Evolutionary conservation across 2,329 filamentous ascomycete genomes (phyloP).

Genomic region (Phaeoacremonium minimum): DNA sequence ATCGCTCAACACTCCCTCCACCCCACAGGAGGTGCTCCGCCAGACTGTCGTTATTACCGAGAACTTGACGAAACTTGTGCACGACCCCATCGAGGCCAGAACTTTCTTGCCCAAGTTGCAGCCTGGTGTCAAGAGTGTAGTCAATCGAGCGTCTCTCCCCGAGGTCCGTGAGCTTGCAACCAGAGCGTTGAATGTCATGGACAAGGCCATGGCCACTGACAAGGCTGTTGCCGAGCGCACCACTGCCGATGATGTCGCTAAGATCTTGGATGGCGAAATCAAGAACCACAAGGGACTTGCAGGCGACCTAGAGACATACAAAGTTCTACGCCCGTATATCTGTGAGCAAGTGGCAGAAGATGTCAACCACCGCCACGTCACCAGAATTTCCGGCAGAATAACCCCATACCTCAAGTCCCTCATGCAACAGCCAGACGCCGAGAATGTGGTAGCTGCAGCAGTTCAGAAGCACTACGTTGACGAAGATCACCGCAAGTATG

Average conservation of each 20-base stretch:
- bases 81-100: constrained; percentile 89
- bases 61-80: constrained; percentile 96
- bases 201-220: constrained; percentile 83
- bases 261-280: constrained; percentile 71
- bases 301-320: constrained; percentile 61
- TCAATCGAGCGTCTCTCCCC: constrained; percentile 83
- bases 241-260: constrained; percentile 68
- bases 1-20: constrained; percentile 85
- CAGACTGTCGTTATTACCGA: constrained; percentile 96
- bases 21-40: constrained; percentile 87
- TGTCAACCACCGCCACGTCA: constrained; percentile 75
- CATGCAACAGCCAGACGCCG: constrained; percentile 55
- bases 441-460: constrained; percentile 62
- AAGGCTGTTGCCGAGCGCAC: constrained; percentile 62
- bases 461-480: constrained; percentile 76
- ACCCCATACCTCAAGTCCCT: constrained; percentile 72
- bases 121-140: constrained; percentile 87
- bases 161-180: constrained; percentile 90
- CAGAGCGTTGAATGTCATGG: constrained; percentile 78
- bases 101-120: constrained; percentile 93
- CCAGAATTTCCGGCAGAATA: constrained; percentile 66
- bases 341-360: constrained; percentile 83
- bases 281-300: constrained; percentile 63
- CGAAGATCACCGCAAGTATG: constrained; percentile 84
- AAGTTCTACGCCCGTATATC: constrained; percentile 68